phyloP scores from a whole-genome alignment of 108 stramenopile genomes.

The Mayamaea pseudoterrestris region DNA sequence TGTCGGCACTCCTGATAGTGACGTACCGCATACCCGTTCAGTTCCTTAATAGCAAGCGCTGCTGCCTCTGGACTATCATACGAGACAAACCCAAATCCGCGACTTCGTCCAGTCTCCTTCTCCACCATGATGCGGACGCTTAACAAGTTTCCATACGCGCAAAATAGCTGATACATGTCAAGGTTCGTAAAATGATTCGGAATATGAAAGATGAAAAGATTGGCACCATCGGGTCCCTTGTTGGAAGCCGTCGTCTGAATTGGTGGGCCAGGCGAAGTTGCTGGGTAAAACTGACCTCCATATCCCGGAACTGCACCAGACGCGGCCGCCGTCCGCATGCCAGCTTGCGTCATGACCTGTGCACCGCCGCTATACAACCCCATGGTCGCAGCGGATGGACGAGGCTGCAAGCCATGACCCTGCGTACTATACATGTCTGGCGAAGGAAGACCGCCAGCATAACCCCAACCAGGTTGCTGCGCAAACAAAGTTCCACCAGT shows the following conservation, averaged over 20 bases:
- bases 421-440: conserved; percentile 27
- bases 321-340: conserved; percentile 1
- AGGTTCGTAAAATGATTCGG: conserved; percentile 93
- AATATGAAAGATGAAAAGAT: conserved; percentile 97
- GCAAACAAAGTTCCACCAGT: conserved; percentile 20
- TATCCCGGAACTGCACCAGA: conserved; percentile 9
- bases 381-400: conserved; percentile 3
- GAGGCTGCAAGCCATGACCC: conserved; percentile 16
- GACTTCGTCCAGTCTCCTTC: conserved; percentile 83
- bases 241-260: conserved; percentile 57
- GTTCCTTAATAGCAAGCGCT: conserved; percentile 84
- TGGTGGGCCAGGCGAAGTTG: conserved; percentile 58
- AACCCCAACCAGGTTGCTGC: conserved; percentile 34
- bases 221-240: conserved; percentile 84
- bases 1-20: background rate
- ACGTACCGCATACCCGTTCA: conserved; percentile 86
- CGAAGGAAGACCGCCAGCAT: conserved; percentile 17
- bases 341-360: background rate
- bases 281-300: conserved; percentile 34
- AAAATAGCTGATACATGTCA: conserved; percentile 87
- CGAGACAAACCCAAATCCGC: conserved; percentile 96
- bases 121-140: conserved; percentile 96
- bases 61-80: conserved; percentile 85
- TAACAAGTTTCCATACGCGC: conserved; percentile 79
- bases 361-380: background rate